Conservation (phyloP, 352 stramenopile species). For the Aphanomyces stellatus region DNA sequence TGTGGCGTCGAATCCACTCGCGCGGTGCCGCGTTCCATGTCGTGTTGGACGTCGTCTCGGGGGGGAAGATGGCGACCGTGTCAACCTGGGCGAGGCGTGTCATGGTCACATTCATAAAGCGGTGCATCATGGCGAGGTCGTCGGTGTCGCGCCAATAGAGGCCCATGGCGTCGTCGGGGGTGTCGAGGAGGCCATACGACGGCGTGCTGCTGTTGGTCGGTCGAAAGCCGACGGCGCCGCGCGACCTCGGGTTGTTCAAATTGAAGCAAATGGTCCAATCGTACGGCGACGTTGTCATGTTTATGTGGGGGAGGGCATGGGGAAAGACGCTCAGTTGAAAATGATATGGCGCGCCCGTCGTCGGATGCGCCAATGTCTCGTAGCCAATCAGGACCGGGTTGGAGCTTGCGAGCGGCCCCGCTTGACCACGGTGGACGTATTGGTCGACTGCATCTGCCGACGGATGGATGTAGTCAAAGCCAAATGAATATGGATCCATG, state of each 20-base stretch:
- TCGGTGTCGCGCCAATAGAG: constrained; percentile 9
- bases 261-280: constrained; percentile 39
- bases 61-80: constrained; percentile 6
- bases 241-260: constrained; percentile 52
- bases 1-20: constrained; percentile 16
- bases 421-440: constrained; percentile 35
- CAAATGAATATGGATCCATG: neutral
- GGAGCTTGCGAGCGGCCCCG: constrained; percentile 34
- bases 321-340: constrained; percentile 54
- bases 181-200: neutral
- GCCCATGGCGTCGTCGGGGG: too few relatives aligned
- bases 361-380: constrained; percentile 34
- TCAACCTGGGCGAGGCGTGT: neutral
- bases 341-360: constrained; percentile 41
- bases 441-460: constrained; percentile 34
- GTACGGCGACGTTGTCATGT: constrained; percentile 26
- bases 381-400: constrained; percentile 51
- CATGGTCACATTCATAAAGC: constrained; percentile 7
- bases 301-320: constrained; percentile 27
- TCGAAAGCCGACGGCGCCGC: constrained; percentile 35
- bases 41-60: neutral
- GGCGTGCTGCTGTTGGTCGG: neutral
- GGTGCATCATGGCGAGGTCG: constrained; percentile 12
- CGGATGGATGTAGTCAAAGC: constrained; percentile 26
- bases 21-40: neutral